Conservation (phyloP, 495 filamentous ascomycete genomes). For the Xylaria grammica region DNA sequence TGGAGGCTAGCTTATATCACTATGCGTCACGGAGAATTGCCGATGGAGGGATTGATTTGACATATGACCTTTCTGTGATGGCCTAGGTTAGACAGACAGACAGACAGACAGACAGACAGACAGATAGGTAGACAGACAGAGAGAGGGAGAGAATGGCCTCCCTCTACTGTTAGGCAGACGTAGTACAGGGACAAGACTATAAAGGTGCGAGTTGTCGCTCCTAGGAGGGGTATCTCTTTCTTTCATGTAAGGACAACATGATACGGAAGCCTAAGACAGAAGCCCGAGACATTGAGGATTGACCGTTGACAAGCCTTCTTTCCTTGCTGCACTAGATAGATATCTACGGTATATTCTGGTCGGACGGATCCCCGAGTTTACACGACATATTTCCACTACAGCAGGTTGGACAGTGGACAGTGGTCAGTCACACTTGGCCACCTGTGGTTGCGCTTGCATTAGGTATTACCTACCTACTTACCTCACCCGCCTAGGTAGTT, state of each 20-base stretch:
- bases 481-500: too few species aligned
- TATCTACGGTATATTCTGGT: too few species aligned
- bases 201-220: not conserved
- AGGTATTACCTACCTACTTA: too few species aligned
- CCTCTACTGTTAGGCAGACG: too few species aligned
- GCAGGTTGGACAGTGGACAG: not conserved
- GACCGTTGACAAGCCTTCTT: not conserved
- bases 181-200: not conserved
- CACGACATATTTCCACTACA: too few species aligned
- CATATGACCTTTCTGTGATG: too few species aligned
- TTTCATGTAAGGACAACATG: not conserved
- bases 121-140: not conserved
- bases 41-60: too few species aligned
- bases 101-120: not conserved
- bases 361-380: too few species aligned
- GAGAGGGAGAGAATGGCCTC: not conserved
- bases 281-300: not conserved
- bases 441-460: too few species aligned
- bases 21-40: constrained; percentile 13
- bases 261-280: not conserved
- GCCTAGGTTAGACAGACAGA: not conserved
- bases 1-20: constrained; percentile 22
- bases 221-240: too few species aligned
- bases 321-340: too few species aligned
- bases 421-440: too few species aligned